These are phyloP conservation scores for Verticillium dahliae DNA, from an alignment of 2,329 filamentous ascomycete species.

Conservation along the genomic window DNA sequence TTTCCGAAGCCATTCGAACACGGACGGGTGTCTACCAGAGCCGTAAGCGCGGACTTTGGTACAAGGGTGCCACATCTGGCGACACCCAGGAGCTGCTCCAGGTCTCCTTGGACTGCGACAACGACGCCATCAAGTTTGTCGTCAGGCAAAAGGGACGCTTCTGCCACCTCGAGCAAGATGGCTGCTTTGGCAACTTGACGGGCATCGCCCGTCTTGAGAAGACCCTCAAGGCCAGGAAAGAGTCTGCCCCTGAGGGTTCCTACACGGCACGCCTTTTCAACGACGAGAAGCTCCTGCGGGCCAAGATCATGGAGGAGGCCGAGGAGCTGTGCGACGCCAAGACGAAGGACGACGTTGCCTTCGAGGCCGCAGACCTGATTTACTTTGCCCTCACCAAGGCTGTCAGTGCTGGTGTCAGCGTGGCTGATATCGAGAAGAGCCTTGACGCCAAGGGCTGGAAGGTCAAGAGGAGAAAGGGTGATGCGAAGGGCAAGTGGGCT, in stretches of 20 bases:
- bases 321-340: conserved; percentile 88
- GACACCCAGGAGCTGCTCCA: conserved; percentile 86
- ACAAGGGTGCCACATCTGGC: conserved; percentile 91
- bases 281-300: conserved; percentile 79
- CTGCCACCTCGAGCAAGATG: conserved; percentile 87
- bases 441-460: conserved; percentile 93
- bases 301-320: conserved; percentile 98
- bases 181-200: conserved; percentile 81
- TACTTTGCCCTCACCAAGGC: conserved; percentile 95
- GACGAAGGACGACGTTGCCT: conserved; percentile 76
- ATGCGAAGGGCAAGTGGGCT: conserved; percentile 91
- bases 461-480: conserved; percentile 85
- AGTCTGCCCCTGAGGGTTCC: conserved; percentile 77
- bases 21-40: conserved; percentile 86
- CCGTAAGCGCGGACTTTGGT: conserved; percentile 90
- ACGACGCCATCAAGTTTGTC: conserved; percentile 83
- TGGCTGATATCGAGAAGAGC: conserved; percentile 87
- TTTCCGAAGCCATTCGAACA: conserved; percentile 77
- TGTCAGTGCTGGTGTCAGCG: conserved; percentile 71
- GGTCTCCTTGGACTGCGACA: conserved; percentile 85
- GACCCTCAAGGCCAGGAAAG: conserved; percentile 75
- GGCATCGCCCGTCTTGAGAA: conserved; percentile 82
- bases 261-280: conserved; percentile 93
- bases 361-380: conserved; percentile 89
- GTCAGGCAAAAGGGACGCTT: conserved; percentile 89